A percentile compares a stretch with the other conserved stretches of the same genome.
Evolutionary conservation across 139 green algal species (phyloP).

Genomic region (Auxenochlorella protothecoides): DNA sequence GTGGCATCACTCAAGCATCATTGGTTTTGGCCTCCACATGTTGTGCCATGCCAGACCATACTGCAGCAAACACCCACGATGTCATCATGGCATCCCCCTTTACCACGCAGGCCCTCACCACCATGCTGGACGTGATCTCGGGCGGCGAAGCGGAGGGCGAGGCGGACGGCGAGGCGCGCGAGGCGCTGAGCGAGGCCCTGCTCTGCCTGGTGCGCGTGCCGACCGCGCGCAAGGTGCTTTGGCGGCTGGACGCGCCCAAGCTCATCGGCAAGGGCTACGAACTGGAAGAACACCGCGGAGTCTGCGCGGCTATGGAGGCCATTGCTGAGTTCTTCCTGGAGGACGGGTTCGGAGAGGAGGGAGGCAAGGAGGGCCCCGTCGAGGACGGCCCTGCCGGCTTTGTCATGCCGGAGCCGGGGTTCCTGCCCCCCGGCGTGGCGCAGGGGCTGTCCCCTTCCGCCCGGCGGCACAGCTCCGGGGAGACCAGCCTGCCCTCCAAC

Average conservation of each 20-base stretch:
- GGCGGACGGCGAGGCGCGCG: conserved; percentile 34
- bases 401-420: neutral
- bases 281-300: conserved; percentile 38
- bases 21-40: neutral
- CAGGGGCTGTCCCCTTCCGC: too few species aligned
- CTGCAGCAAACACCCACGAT: too few species aligned
- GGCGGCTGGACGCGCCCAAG: conserved; percentile 42
- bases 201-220: conserved; percentile 36
- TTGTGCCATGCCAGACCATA: too few species aligned
- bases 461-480: too few species aligned
- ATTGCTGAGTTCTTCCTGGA: conserved; percentile 40
- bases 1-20: neutral
- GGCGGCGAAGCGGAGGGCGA: conserved; percentile 10
- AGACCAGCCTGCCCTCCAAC: too few species aligned
- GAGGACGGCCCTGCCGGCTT: neutral
- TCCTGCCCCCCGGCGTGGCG: neutral
- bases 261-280: conserved; percentile 58
- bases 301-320: conserved; percentile 53
- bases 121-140: conserved; percentile 43
- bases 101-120: conserved; percentile 16
- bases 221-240: conserved; percentile 44
- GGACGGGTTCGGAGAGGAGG: conserved; percentile 14
- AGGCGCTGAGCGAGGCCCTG: conserved; percentile 52
- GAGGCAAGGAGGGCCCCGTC: neutral
- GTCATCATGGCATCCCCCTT: too few species aligned